Evolutionary conservation across 2,329 filamentous ascomycete genomes (phyloP).

Genomic region (Colletotrichum zoysiae): DNA sequence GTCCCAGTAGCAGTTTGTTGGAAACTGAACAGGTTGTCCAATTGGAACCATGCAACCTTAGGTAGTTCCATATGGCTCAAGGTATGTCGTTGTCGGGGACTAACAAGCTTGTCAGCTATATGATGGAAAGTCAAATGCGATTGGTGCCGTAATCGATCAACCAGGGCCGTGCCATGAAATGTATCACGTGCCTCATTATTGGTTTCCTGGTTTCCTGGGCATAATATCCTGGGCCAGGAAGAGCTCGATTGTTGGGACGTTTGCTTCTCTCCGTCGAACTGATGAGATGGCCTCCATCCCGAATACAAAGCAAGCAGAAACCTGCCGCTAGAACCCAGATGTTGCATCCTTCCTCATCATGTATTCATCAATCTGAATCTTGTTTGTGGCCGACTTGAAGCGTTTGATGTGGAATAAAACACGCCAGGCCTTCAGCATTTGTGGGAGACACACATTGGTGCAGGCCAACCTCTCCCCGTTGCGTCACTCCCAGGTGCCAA

Average conservation of each 20-base stretch:
- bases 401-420: not conserved
- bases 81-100: too few relatives aligned
- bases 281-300: not conserved
- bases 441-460: not conserved
- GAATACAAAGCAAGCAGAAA: not conserved
- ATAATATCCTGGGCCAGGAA: too few relatives aligned
- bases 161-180: not conserved
- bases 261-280: not conserved
- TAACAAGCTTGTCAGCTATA: not conserved
- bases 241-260: too few relatives aligned
- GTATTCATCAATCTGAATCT: not conserved
- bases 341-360: too few relatives aligned
- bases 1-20: accelerated
- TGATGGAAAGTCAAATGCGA: not conserved
- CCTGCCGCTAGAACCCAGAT: not conserved
- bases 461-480: not conserved
- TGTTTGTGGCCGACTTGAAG: not conserved
- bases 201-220: too few relatives aligned
- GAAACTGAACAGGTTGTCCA: not conserved
- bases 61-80: not conserved
- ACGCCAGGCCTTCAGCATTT: not conserved
- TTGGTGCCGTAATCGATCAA: not conserved
- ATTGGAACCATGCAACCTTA: not conserved
- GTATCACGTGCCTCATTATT: not conserved
- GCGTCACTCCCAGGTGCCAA: not conserved